Base-by-base conservation (phyloP, 2,329 filamentous ascomycete species). In the Diplocarpon rosae region DNA sequence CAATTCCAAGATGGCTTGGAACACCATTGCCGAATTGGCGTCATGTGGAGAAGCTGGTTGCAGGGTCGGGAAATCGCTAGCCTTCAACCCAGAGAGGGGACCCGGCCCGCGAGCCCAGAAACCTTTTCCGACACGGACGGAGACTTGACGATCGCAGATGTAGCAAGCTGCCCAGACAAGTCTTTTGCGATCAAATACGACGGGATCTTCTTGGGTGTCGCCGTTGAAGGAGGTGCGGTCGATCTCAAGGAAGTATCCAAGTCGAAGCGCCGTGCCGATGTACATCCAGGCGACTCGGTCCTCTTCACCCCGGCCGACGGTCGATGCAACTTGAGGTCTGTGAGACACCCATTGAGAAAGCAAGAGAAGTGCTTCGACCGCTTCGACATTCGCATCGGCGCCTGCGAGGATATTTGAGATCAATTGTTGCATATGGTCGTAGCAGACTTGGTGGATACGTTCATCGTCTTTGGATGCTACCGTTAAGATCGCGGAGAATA, bases 261-360 rank as follows among this genome's bases (percentile, higher is more conserved):
- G 73, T 6, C 82, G 72, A 6, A 86, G 64, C 2, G 82, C 82
- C 15, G 81, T 71, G 1, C 82, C 82, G 5, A 85, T 79, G 54
- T 85, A 78, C 80, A 85, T 85, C 82, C 82, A 86, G 0, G 80
- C 80, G 27, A 82, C 80, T 36, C 82, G 73, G 54, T 86, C 81
- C 57, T 85, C 82, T 59, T 85, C 81, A 8, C 82, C 82, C 44
- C 80, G 72, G 0, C 81, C 82, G 15, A 85, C 77, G 24, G 54
- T 49, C 17, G 55, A 47, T 15, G 53, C 51, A 6, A 52, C 52
- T 46, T 59, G 57, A 20, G 57, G 56, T 13, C 57, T 51, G 47
- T 60, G 57, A 2, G 58, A 58, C 15, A 61, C 80, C 82, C 82
- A 86, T 56, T 86, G 81, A 0, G 82, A 81, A 1, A 86, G 71